A percentile compares a stretch with the other conserved stretches of the same genome.
phyloP scores from a whole-genome alignment of 768 basidiomycete species.

The Chalciporus chontae region DNA sequence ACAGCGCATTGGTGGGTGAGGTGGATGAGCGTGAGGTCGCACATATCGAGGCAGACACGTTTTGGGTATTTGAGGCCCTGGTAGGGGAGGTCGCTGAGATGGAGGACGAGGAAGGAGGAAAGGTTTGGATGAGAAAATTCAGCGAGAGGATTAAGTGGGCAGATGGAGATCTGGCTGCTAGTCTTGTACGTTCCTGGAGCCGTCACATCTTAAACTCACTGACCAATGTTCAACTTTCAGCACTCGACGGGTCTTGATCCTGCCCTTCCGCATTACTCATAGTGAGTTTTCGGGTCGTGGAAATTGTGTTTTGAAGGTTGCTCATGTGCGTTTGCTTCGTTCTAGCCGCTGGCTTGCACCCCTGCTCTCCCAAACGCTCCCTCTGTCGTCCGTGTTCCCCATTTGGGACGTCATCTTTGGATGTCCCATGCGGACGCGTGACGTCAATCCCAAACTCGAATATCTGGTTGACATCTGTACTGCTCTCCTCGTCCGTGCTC shows the following conservation, averaged over 20 bases:
- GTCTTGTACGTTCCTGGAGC: constrained; percentile 43
- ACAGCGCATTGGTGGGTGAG: constrained; percentile 59
- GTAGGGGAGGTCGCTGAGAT: constrained; percentile 70
- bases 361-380: constrained; percentile 69
- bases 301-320: not conserved
- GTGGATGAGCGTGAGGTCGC: constrained; percentile 55
- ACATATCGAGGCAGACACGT: constrained; percentile 76
- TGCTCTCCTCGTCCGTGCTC: constrained; percentile 61
- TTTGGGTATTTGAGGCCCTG: constrained; percentile 78
- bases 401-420: constrained; percentile 75
- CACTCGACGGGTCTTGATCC: constrained; percentile 65
- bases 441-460: constrained; percentile 59
- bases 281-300: constrained; percentile 43
- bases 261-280: constrained; percentile 72
- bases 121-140: constrained; percentile 59
- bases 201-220: not conserved
- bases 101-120: constrained; percentile 63
- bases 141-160: constrained; percentile 59
- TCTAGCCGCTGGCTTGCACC: constrained; percentile 73
- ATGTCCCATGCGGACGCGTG: constrained; percentile 48
- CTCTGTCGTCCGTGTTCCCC: constrained; percentile 52
- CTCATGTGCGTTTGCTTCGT: constrained; percentile 1
- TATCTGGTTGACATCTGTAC: constrained; percentile 68
- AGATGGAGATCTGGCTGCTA: constrained; percentile 57
- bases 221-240: constrained; percentile 32